These are phyloP conservation scores for Leishmania lainsoni DNA, from an alignment of 208 protist species.

Conservation along the genomic window DNA sequence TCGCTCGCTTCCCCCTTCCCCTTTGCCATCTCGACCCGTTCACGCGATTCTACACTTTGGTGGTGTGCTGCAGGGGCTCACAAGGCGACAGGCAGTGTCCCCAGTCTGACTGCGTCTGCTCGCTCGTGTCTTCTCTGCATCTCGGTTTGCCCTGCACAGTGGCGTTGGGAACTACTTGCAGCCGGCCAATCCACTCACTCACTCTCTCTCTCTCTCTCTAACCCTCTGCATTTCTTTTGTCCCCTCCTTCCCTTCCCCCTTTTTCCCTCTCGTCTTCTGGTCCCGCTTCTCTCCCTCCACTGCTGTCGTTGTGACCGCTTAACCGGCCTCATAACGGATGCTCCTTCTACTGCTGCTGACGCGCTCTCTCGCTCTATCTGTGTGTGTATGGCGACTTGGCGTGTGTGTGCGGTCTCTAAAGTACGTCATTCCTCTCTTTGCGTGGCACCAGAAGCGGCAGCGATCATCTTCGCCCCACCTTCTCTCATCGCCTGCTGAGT, in stretches of 20 bases:
- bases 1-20: not conserved
- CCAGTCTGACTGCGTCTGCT: slow-evolving; percentile 7
- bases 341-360: not conserved
- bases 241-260: not conserved
- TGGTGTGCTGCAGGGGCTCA: not conserved
- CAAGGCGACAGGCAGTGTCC: not conserved
- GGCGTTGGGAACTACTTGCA: not conserved
- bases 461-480: not conserved
- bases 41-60: not conserved
- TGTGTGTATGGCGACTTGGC: not conserved
- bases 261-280: not conserved
- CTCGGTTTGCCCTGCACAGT: not conserved
- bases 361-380: not conserved
- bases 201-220: not conserved
- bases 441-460: not conserved
- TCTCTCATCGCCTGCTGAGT: not conserved
- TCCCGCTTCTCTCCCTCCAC: not conserved
- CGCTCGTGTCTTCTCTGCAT: slow-evolving; percentile 13
- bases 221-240: not conserved
- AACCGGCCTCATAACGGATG: not conserved
- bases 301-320: not conserved
- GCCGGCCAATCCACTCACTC: not conserved
- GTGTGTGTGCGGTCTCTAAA: not conserved
- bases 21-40: slow-evolving; percentile 1
- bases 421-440: not conserved